These are phyloP conservation scores for Emergomyces orientalis DNA, from an alignment of 2,329 filamentous ascomycete genomes.

Conservation along the genomic window DNA sequence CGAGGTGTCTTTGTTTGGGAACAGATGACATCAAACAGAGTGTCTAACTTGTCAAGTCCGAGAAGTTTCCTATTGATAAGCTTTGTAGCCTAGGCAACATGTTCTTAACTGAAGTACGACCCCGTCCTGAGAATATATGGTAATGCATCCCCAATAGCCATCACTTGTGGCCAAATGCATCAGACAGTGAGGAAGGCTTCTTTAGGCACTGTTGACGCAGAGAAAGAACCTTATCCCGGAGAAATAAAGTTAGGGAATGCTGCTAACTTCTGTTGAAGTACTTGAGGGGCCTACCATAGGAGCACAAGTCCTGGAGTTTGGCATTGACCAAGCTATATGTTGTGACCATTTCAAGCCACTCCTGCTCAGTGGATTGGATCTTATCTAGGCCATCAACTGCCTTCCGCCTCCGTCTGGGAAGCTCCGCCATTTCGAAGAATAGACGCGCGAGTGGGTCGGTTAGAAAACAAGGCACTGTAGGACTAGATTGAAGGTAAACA, in stretches of 20 bases:
- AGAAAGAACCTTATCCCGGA: constrained; percentile 6
- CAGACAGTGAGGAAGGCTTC: constrained; percentile 8
- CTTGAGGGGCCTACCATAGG: background rate
- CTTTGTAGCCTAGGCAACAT: background rate
- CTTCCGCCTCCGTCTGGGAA: background rate
- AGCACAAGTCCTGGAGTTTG: background rate
- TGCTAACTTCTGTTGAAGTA: background rate
- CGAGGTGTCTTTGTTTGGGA: constrained; percentile 3
- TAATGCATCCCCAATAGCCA: background rate
- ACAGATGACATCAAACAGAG: constrained; percentile 8
- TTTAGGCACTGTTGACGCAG: constrained; percentile 10
- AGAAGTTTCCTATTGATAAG: background rate
- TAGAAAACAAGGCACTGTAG: too few relatives aligned
- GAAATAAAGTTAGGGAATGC: background rate
- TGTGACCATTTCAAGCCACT: background rate
- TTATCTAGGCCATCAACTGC: constrained; percentile 1
- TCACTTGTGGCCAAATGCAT: constrained; percentile 6
- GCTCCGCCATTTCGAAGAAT: background rate
- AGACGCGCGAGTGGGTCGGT: too few relatives aligned
- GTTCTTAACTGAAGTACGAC: constrained; percentile 5
- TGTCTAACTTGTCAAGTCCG: constrained; percentile 6
- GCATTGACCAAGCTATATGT: background rate
- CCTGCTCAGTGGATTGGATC: constrained; percentile 4
- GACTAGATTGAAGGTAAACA: background rate
- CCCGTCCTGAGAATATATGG: constrained; percentile 1